Conservation (phyloP, 1,284 basidiomycete genomes). For the Puccinia triticina region DNA sequence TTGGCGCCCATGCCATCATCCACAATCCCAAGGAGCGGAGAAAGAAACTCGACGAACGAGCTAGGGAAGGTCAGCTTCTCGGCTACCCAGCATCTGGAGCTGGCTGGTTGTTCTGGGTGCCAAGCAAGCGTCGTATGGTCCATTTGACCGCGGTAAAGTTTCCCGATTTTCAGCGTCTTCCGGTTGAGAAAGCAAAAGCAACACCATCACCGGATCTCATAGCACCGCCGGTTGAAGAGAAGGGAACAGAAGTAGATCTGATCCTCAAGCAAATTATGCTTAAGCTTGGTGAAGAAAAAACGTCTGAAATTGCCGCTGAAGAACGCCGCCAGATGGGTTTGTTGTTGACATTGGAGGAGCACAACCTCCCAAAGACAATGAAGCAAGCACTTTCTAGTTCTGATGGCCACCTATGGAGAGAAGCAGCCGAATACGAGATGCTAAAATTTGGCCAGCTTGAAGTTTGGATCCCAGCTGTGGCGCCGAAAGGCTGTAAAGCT, state of each 20-base stretch:
- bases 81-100: not conserved
- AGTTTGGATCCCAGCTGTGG: not conserved
- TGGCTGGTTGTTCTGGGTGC: conserved; percentile 7
- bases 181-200: not conserved
- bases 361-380: too few species aligned
- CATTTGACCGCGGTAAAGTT: not conserved
- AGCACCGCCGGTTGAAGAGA: too few species aligned
- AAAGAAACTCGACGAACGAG: not conserved
- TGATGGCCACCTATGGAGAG: not conserved
- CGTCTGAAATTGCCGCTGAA: too few species aligned
- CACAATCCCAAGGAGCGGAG: not conserved
- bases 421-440: not conserved
- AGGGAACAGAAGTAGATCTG: too few species aligned
- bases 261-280: too few species aligned
- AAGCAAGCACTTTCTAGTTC: too few species aligned
- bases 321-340: too few species aligned
- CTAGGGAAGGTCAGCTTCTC: not conserved
- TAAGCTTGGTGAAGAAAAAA: too few species aligned
- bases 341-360: too few species aligned
- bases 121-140: not conserved
- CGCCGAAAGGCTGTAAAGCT: too few species aligned
- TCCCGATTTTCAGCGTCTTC: not conserved
- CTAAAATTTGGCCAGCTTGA: not conserved
- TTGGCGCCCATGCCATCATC: not conserved
- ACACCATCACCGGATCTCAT: too few species aligned